These are phyloP conservation scores for Torulaspora gathmanii DNA, from an alignment of 805 yeast genomes.

Conservation along the genomic window DNA sequence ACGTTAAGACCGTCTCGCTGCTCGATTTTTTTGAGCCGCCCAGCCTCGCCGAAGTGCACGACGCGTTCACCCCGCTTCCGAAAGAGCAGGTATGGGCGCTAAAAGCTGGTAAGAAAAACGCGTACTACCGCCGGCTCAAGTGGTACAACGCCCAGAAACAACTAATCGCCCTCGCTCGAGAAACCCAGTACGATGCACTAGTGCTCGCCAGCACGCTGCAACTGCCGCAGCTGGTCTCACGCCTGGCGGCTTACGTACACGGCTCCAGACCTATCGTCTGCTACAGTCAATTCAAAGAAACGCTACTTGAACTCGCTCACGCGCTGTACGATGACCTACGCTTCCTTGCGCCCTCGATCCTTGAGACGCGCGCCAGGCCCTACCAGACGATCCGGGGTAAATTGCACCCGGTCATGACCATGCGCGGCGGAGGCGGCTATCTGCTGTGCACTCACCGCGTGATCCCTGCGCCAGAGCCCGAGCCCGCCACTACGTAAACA, in stretches of 20 bases:
- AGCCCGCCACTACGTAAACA: background rate
- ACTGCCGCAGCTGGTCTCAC: conserved; percentile 58
- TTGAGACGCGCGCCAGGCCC: conserved; percentile 76
- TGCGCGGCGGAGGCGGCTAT: conserved; percentile 89
- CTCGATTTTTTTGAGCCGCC: conserved; percentile 83
- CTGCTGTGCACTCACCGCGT: conserved; percentile 75
- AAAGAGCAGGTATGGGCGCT: conserved; percentile 51
- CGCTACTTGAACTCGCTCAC: conserved; percentile 61
- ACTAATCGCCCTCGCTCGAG: conserved; percentile 47
- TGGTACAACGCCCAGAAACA: conserved; percentile 40
- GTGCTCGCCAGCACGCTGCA: conserved; percentile 69
- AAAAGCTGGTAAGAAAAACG: conserved; percentile 56
- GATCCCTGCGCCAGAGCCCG: conserved; percentile 44
- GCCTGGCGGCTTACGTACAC: conserved; percentile 57
- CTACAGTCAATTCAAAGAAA: conserved; percentile 77
- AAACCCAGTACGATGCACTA: conserved; percentile 66
- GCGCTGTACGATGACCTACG: conserved; percentile 64
- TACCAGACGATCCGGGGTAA: conserved; percentile 93
- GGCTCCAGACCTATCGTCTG: conserved; percentile 87
- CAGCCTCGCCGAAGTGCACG: conserved; percentile 39
- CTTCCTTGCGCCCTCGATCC: conserved; percentile 74
- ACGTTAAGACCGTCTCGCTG: conserved; percentile 68
- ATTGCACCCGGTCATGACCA: conserved; percentile 92
- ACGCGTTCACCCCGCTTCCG: conserved; percentile 38
- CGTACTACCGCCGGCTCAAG: conserved; percentile 60